Percentiles rank a stretch among this genome's conserved stretches.
These are phyloP conservation scores for Backusella westeae DNA, from an alignment of 192 early-diverging fungal species.

Conservation along the genomic window DNA sequence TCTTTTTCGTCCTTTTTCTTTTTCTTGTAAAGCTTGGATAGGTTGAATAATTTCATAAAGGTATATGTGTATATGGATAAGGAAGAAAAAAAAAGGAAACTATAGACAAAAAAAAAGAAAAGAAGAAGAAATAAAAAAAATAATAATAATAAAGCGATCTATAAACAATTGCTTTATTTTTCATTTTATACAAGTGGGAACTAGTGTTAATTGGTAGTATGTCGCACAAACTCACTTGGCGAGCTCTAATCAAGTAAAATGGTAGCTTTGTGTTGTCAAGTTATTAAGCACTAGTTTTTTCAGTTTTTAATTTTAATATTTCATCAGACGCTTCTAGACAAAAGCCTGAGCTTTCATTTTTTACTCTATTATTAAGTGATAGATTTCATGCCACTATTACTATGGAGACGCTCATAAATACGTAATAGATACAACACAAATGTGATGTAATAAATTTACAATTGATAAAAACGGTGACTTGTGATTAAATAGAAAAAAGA, in stretches of 20 bases:
- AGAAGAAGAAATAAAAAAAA: not conserved
- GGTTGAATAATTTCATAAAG: not conserved
- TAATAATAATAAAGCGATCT: not conserved
- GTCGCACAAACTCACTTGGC: not conserved
- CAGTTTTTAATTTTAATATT: not conserved
- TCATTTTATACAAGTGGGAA: not conserved
- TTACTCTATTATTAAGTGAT: not conserved
- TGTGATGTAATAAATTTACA: not conserved
- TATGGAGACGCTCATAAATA: not conserved
- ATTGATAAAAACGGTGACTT: not conserved
- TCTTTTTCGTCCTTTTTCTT: not conserved
- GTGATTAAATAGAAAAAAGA: not conserved
- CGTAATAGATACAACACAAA: not conserved
- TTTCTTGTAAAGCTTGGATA: slow-evolving; percentile 1
- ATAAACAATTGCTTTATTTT: not conserved
- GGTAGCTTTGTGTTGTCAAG: not conserved
- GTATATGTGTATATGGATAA: not conserved
- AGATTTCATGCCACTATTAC: not conserved
- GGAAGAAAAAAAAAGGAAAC: not conserved
- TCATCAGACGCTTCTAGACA: not conserved
- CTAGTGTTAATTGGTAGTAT: not conserved
- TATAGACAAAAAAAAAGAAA: not conserved
- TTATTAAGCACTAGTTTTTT: not conserved
- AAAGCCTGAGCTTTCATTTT: not conserved
- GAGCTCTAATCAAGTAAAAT: not conserved